phyloP scores from a whole-genome alignment of 805 yeast species.

The Hagleromyces aurorensis region DNA sequence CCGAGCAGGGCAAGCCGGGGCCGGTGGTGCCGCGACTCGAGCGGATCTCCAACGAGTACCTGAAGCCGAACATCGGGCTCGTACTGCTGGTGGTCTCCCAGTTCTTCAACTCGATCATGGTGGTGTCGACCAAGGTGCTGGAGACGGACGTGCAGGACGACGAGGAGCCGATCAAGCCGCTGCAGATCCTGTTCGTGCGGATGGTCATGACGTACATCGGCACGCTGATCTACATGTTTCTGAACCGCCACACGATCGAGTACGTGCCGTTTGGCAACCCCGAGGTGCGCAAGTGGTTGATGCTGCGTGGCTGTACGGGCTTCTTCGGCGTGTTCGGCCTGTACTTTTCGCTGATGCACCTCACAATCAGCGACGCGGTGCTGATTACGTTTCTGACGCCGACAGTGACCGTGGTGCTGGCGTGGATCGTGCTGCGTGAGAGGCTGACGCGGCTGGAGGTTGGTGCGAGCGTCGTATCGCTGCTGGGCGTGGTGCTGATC shows the following conservation, averaged over 20 bases:
- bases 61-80: slow-evolving; percentile 44
- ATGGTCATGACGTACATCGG: slow-evolving; percentile 64
- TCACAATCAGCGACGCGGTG: slow-evolving; percentile 74
- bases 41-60: slow-evolving; percentile 12
- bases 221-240: slow-evolving; percentile 48
- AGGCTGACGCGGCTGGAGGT: slow-evolving; percentile 60
- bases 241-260: slow-evolving; percentile 37
- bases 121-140: slow-evolving; percentile 64
- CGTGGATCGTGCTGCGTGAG: slow-evolving; percentile 61
- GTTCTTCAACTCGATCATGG: slow-evolving; percentile 70
- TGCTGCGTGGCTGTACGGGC: slow-evolving; percentile 63
- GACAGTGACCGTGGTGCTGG: slow-evolving; percentile 63
- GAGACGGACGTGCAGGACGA: slow-evolving; percentile 40
- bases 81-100: slow-evolving; percentile 53
- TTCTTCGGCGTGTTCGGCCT: slow-evolving; percentile 74
- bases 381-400: slow-evolving; percentile 76
- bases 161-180: slow-evolving; percentile 55
- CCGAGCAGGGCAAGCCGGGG: no score
- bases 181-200: slow-evolving; percentile 69
- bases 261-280: slow-evolving; percentile 67
- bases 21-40: no score
- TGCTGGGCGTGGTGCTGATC: slow-evolving; percentile 69
- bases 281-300: slow-evolving; percentile 44
- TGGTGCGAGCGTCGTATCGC: slow-evolving; percentile 56
- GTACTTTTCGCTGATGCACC: slow-evolving; percentile 64